Evolutionary conservation across 2,329 filamentous ascomycete genomes (phyloP).

Genomic region (Spiromastix sp.): DNA sequence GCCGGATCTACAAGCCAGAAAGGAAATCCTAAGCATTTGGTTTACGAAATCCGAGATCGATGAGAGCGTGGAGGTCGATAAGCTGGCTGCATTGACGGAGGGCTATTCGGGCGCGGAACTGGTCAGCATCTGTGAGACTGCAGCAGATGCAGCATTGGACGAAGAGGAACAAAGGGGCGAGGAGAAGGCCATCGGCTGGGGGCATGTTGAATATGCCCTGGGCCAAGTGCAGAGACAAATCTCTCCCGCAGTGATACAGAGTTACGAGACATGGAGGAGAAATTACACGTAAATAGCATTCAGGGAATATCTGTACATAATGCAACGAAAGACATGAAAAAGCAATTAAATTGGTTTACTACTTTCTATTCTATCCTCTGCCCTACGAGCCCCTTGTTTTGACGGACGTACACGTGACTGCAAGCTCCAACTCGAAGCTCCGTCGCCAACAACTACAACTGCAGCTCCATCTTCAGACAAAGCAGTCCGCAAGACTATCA

Average conservation of each 20-base stretch:
- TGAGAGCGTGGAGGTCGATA: constrained; percentile 54
- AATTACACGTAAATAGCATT: background rate
- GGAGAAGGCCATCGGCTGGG: constrained; percentile 26
- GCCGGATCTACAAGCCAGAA: constrained; percentile 61
- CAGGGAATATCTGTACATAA: too few species aligned
- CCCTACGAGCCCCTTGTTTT: too few species aligned
- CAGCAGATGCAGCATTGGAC: constrained; percentile 42
- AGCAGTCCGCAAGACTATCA: too few species aligned
- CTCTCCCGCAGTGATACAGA: constrained; percentile 46
- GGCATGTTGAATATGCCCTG: constrained; percentile 36
- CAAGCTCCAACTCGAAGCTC: too few species aligned
- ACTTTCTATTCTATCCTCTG: too few species aligned
- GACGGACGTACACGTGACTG: background rate
- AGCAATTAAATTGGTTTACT: too few species aligned
- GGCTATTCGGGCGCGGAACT: constrained; percentile 85
- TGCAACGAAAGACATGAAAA: too few species aligned
- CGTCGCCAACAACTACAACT: too few species aligned
- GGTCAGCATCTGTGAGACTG: constrained; percentile 46
- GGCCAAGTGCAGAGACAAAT: constrained; percentile 46
- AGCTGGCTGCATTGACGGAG: constrained; percentile 55
- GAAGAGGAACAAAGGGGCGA: constrained; percentile 36
- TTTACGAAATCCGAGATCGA: constrained; percentile 50
- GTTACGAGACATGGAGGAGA: constrained; percentile 47
- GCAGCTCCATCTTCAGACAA: too few species aligned
- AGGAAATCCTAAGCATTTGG: constrained; percentile 64